Base-by-base conservation (phyloP, 768 basidiomycete species). In the Pleurotus salmoneostramineus region DNA sequence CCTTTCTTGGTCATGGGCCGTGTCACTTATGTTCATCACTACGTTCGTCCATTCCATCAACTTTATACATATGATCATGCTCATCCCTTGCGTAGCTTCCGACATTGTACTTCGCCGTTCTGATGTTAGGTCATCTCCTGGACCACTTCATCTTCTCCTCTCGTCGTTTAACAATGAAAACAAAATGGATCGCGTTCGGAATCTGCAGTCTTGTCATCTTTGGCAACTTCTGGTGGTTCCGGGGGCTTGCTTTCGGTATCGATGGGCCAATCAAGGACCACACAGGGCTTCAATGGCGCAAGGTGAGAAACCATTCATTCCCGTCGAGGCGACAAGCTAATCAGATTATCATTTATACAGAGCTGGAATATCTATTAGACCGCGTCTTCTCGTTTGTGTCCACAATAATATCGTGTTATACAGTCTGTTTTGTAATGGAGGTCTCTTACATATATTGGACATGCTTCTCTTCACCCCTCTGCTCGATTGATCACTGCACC, bases 1-100 rank as follows among this genome's bases (percentile, higher is more conserved):
- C 96, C 96, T 1, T 99, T 98, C 87, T 75, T 98, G 63, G 87
- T 98, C 75, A 99, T 99, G 97, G 95, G 93, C 17, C 92, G 95
- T 59, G 92, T 95, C 3, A 97, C 95, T 33, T 98, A 98, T 65
- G 75, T 98, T 31, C 96, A 98, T 71, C 95, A 97, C 77, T 98
- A 96, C 68, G 93, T 95, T 64, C 62, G 91, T 82, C 31, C 10
- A 5, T 43, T 40, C 12, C 33, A 44, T 14, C 57, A 15, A n/a
- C 31, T 31, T 49, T 35, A 40, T n/a, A 47, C 40, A 36, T 43
- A 33, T 45, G 12, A 14, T 11, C 27, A 34, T 5, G n/a, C n/a
- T n/a, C n/a, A n/a, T n/a, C n/a, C 37, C 33, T 6, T 52, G 31
- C 58, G 1, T 64, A 95, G 91, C 85, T 98, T 7, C 96, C 96